Base-by-base conservation (phyloP, 805 yeast species). In the Millerozyma miso region DNA sequence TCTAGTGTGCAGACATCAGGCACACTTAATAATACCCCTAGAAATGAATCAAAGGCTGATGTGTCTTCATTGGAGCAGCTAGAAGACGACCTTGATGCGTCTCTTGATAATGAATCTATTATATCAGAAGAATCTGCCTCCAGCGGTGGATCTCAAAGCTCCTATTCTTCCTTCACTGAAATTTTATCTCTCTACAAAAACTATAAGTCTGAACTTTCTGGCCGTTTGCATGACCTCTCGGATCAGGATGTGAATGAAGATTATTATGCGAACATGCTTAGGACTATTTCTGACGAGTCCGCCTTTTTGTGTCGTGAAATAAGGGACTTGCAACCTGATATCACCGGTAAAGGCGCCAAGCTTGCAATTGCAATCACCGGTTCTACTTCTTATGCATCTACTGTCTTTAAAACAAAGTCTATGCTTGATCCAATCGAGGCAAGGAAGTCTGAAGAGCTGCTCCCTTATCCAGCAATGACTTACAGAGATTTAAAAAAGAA, bases 361-460 rank as follows among this genome's bases (percentile, higher is more conserved):
- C 54, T 70, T 43, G 75, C 75, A 0, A 49, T 69, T 10, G 64
- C 58, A 10, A 65, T 71, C 26, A 71, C 76, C 1, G 76, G 76
- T 3, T 67, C 73, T 2, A 68, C 58, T 38, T 51, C 57, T 3
- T 69, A 69, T 50, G 75, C 73, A 0, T 50, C 56, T 8, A 60
- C 62, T 13, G 71, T 73, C 2, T 66, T 59, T 51, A 67, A 67
- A 41, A 68, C 74, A n/a, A 70, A 68, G 49, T 69, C 74, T 4
- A 44, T 71, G 41, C 52, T 71, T 33, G 59, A 51, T 4, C 73
- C 73, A 3, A 48, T 61, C 1, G 65, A 60, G 38, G 39, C 39
- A 14, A 19, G 42, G 41, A 12, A 41, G 37, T 19, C 42, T 41
- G 19, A 33, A 10, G 23, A 19, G 14, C 4, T 23, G n/a, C 19